Evolutionary conservation across 768 basidiomycete species (phyloP).

Genomic region (Rhizopogon rudus): DNA sequence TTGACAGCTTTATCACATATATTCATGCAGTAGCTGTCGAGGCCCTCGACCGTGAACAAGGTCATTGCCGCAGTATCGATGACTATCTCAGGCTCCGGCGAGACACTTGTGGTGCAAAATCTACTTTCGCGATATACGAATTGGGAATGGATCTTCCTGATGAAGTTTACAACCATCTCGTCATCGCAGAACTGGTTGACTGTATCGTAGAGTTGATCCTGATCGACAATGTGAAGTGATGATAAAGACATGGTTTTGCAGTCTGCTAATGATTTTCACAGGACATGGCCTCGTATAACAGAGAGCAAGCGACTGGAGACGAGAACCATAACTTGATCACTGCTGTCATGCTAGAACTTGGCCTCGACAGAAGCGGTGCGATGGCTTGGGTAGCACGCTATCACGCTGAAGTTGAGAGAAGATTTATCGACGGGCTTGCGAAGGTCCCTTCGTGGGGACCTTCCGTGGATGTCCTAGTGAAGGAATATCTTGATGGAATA

Average conservation of each 20-base stretch:
- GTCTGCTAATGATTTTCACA: not conserved
- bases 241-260: not conserved
- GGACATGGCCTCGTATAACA: constrained; percentile 33
- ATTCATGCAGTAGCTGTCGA: not conserved
- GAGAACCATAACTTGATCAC: constrained; percentile 32
- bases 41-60: constrained; percentile 3
- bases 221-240: constrained; percentile 15
- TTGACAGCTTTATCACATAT: constrained; percentile 1
- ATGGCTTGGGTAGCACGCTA: constrained; percentile 18
- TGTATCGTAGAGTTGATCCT: constrained; percentile 15
- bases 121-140: constrained; percentile 26
- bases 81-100: constrained; percentile 29
- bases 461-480: constrained; percentile 17
- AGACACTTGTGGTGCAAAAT: constrained; percentile 25
- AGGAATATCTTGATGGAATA: constrained; percentile 18
- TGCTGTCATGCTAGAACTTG: constrained; percentile 25
- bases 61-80: constrained; percentile 17
- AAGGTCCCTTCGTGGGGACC: constrained; percentile 22
- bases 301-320: constrained; percentile 29
- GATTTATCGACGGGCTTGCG: constrained; percentile 17
- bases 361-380: constrained; percentile 22
- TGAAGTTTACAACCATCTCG: constrained; percentile 25
- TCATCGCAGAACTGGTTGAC: constrained; percentile 7
- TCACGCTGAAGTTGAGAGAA: constrained; percentile 6
- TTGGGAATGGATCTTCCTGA: constrained; percentile 28